Conservation (phyloP, 2,329 filamentous ascomycete species). For the Ophiostoma ulmi region DNA sequence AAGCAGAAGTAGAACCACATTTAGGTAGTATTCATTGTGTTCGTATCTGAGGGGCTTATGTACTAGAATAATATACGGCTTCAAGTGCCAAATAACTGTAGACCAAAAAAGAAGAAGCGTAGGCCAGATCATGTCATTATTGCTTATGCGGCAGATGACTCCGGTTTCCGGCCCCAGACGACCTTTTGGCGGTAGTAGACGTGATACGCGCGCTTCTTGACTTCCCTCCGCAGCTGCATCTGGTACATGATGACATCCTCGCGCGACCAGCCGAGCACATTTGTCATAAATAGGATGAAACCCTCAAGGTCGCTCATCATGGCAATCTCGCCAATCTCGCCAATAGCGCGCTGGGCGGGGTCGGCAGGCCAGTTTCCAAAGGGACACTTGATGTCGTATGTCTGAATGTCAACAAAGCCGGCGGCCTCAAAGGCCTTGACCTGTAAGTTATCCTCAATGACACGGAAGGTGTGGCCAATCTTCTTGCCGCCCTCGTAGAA, state of each 20-base stretch:
- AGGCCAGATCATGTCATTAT: background rate
- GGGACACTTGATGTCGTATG: conserved; percentile 43
- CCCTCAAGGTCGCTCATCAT: conserved; percentile 26
- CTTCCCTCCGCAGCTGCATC: conserved; percentile 25
- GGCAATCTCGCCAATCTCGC: conserved; percentile 25
- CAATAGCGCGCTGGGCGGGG: conserved; percentile 31
- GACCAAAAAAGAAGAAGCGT: background rate
- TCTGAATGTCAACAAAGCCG: conserved; percentile 54
- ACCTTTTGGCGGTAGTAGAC: conserved; percentile 22
- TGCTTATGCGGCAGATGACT: background rate
- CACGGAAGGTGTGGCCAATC: conserved; percentile 44
- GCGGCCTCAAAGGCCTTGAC: conserved; percentile 48
- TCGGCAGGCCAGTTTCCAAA: conserved; percentile 37
- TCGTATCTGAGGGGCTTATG: background rate
- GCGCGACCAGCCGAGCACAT: conserved; percentile 26
- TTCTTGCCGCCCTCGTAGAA: conserved; percentile 41
- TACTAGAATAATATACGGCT: background rate
- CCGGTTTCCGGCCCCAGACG: conserved; percentile 26
- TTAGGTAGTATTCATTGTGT: background rate
- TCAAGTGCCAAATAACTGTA: conserved; percentile 29
- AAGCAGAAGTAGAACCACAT: background rate
- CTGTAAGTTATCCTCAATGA: conserved; percentile 49
- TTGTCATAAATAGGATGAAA: conserved; percentile 26
- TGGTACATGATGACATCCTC: conserved; percentile 26
- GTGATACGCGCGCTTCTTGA: conserved; percentile 24